Conservation (phyloP, 768 basidiomycete species). For the Macrolepiota dolichaula region DNA sequence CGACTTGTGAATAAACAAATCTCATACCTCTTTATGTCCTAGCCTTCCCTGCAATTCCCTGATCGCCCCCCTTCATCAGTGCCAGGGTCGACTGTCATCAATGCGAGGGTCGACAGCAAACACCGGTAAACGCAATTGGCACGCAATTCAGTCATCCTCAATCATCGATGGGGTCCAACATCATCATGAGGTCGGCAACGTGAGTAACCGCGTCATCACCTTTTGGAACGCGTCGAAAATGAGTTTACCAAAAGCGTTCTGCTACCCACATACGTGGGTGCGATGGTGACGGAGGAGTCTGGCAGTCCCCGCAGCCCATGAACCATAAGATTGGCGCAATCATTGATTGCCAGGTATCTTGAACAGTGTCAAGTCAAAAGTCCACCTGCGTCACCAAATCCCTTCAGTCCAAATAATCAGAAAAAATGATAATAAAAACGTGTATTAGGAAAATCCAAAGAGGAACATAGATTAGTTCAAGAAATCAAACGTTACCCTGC, state of each 20-base stretch:
- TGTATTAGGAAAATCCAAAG: neutral
- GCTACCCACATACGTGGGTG: constrained; percentile 21
- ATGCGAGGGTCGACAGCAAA: neutral
- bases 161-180: neutral
- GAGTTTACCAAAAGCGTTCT: neutral
- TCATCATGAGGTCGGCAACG: neutral
- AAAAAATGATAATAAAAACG: constrained; percentile 2
- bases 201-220: neutral
- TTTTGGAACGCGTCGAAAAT: neutral
- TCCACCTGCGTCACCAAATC: constrained; percentile 3
- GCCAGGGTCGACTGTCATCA: neutral
- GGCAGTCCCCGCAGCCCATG: neutral
- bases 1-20: neutral
- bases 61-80: neutral
- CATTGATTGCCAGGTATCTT: neutral
- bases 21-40: neutral
- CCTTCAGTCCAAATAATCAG: neutral
- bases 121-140: constrained; percentile 8
- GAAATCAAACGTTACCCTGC: constrained; percentile 49
- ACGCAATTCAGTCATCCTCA: constrained; percentile 6
- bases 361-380: constrained; percentile 9
- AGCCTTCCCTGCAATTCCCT: neutral
- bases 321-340: constrained; percentile 15
- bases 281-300: constrained; percentile 22
- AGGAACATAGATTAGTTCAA: constrained; percentile 26